Evolutionary conservation across 768 basidiomycete species (phyloP).

Genomic region (Kwoniella bestiolae): DNA sequence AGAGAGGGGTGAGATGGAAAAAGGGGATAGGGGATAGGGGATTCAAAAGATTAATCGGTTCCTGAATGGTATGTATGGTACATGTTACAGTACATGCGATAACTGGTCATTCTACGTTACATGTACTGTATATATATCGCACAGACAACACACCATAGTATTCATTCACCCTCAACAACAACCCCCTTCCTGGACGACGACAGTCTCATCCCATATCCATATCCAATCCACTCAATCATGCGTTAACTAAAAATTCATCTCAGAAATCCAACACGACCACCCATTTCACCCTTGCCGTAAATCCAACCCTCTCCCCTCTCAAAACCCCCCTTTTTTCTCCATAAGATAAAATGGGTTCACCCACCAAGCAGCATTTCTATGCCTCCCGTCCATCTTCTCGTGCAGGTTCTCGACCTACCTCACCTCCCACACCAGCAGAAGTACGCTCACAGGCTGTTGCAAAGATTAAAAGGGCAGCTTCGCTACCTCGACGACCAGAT

Average conservation of each 20-base stretch:
- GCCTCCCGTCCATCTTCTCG: slow-evolving; percentile 71
- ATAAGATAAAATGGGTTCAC: slow-evolving; percentile 27
- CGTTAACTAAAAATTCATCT: background rate
- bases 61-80: no score
- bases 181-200: no score
- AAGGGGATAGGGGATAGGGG: background rate
- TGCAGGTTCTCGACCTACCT: slow-evolving; percentile 68
- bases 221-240: no score
- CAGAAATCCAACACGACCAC: slow-evolving; percentile 3
- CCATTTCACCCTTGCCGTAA: slow-evolving; percentile 2
- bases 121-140: background rate
- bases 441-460: slow-evolving; percentile 86
- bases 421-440: slow-evolving; percentile 73
- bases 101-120: no score
- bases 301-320: background rate
- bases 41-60: slow-evolving; percentile 5
- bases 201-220: no score
- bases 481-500: slow-evolving; percentile 87
- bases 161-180: no score
- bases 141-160: no score
- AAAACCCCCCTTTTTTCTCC: background rate
- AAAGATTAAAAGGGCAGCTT: slow-evolving; percentile 88
- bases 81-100: background rate
- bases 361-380: slow-evolving; percentile 74
- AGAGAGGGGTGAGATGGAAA: background rate